Base-by-base conservation (phyloP, 192 early-diverging fungal genomes). In the Helicostylum pulchrum region DNA sequence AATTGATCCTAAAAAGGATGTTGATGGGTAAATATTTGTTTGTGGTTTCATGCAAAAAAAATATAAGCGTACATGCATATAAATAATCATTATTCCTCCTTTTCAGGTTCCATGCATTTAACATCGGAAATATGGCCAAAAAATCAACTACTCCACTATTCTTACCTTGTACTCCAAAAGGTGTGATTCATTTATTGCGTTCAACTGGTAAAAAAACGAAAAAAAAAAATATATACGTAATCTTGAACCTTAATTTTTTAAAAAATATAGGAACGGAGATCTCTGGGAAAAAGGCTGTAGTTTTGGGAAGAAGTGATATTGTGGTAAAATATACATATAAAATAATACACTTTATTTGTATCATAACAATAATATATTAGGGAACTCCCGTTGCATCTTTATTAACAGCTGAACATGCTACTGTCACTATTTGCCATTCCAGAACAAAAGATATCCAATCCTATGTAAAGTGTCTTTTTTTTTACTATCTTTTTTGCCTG, bases 301-400 rank as follows among this genome's bases (percentile, higher is more conserved):
- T 98, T n/a, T 74, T 98, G 31, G 96, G 96, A 15, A 88, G 96
- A 58, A 92, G 90, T 80, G 95, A 98, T 76, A 95, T 98, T 75
- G 96, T 98, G 15, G 91, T 87, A 68, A 56, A 66, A 14, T 11
- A 19, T 7, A 49, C 1, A 6, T 49, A 5, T 11, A 49, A 3
- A 3, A 3, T 2, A 48, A 48, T 7, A n/a, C 20, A 9, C 8
- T 49, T 49, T 49, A 20, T 49, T 52, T 6, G n/a, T 1, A 26
- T 48, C 15, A 30, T 19, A 65, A 58, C 0, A 45, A 10, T 65
- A 1, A 0, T 39, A 0, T 39, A 9, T 39, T 39, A 84, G 83
- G 90, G 92, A 51, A 79, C 91, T 15, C 96, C 96, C 0, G 84
- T 96, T 3, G 84, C 92, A 31, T 82, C 85, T 68, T 78, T 98